phyloP scores from a whole-genome alignment of 2,329 filamentous ascomycete species.

The Penicillium sp. region DNA sequence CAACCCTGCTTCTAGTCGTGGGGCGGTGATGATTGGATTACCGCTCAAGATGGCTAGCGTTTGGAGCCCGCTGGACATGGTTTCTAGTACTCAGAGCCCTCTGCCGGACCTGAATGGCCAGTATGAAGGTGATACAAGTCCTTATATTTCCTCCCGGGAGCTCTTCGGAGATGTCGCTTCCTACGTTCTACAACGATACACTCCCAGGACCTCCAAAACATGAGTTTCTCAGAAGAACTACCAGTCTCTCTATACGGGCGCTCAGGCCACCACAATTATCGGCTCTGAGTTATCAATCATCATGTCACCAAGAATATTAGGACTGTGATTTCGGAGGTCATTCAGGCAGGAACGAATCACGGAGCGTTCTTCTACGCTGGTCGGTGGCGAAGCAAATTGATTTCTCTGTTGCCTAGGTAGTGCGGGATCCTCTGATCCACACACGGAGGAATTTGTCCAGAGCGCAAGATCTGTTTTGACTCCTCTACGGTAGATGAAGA shows the following conservation, averaged over 20 bases:
- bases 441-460: background rate
- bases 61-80: conserved; percentile 1
- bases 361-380: background rate
- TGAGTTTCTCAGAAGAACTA: background rate
- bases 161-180: conserved; percentile 7
- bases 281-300: background rate
- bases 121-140: background rate
- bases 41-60: conserved; percentile 2
- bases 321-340: too few relatives aligned
- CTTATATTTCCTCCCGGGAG: background rate
- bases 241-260: background rate
- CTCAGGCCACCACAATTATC: background rate
- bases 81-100: background rate
- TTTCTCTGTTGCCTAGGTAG: background rate
- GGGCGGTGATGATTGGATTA: conserved; percentile 8
- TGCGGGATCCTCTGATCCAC: background rate
- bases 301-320: background rate
- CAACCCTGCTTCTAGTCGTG: conserved; percentile 3
- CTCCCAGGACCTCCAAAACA: background rate
- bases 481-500: background rate
- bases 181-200: background rate
- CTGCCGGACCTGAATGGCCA: background rate
- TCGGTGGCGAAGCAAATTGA: background rate
- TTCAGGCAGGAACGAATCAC: background rate
- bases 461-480: background rate